phyloP scores from a whole-genome alignment of 495 filamentous ascomycete genomes.

The Thozetella sp. region DNA sequence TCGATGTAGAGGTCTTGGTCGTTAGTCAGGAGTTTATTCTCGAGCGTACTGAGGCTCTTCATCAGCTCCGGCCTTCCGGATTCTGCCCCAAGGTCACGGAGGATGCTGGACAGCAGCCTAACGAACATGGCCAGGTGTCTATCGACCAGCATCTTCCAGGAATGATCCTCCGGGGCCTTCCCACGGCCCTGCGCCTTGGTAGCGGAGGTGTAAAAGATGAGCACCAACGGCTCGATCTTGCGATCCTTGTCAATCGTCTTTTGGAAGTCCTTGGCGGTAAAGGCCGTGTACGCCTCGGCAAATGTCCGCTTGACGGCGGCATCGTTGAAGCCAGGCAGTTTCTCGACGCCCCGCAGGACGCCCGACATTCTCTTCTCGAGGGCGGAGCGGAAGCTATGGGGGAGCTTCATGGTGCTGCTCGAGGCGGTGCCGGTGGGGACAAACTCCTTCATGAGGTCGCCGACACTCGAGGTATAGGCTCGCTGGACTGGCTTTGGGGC shows the following conservation, averaged over 20 bases:
- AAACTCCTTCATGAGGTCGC: constrained; percentile 62
- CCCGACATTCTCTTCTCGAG: constrained; percentile 77
- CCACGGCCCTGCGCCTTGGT: constrained; percentile 85
- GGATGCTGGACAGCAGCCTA: constrained; percentile 75
- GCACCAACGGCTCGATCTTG: constrained; percentile 88
- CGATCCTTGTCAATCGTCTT: constrained; percentile 91
- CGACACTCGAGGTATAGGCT: constrained; percentile 70
- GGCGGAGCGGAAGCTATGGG: constrained; percentile 63
- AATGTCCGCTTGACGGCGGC: constrained; percentile 87
- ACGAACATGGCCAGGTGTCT: constrained; percentile 95
- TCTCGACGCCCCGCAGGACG: constrained; percentile 71
- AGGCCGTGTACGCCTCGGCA: constrained; percentile 71
- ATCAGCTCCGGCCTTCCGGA: constrained; percentile 82
- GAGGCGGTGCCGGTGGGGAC: constrained; percentile 39
- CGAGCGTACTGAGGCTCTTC: constrained; percentile 74
- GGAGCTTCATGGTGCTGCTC: constrained; percentile 40
- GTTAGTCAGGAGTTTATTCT: constrained; percentile 92
- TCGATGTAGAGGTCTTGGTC: constrained; percentile 80
- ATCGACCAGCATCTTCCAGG: constrained; percentile 92
- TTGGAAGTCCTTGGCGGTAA: constrained; percentile 81
- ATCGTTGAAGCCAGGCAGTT: constrained; percentile 83
- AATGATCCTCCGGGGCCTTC: constrained; percentile 79
- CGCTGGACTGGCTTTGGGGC: constrained; percentile 61
- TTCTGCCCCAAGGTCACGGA: constrained; percentile 74
- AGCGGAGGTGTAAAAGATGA: constrained; percentile 75